phyloP scores from a whole-genome alignment of 257 asterid species.

The Haberlea rhodopensis region DNA sequence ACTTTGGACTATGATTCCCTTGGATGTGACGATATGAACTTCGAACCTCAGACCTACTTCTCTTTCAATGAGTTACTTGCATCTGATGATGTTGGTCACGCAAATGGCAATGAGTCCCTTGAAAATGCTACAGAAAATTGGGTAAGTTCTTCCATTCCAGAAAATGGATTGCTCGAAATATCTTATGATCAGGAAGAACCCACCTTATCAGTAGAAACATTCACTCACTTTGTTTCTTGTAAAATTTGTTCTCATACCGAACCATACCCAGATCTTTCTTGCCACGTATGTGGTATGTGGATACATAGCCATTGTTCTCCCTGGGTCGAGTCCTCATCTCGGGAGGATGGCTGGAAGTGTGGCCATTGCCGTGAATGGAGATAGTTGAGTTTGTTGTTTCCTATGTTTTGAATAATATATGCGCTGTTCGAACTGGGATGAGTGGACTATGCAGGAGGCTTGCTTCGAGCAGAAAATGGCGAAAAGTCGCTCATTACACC shows the following conservation, averaged over 20 bases:
- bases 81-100: slow-evolving; percentile 44
- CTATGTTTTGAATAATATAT: not conserved
- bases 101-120: slow-evolving; percentile 29
- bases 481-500: not conserved
- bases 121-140: slow-evolving; percentile 31
- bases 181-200: slow-evolving; percentile 37
- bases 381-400: slow-evolving; percentile 24
- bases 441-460: not conserved
- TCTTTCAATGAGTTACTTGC: slow-evolving; percentile 71
- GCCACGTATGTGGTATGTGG: slow-evolving; percentile 57
- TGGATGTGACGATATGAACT: slow-evolving; percentile 58
- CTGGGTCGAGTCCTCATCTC: slow-evolving; percentile 49
- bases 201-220: slow-evolving; percentile 28
- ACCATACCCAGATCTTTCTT: slow-evolving; percentile 55
- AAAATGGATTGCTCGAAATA: slow-evolving; percentile 33
- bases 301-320: slow-evolving; percentile 73
- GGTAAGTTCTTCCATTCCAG: slow-evolving; percentile 38
- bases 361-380: slow-evolving; percentile 74
- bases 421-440: not conserved
- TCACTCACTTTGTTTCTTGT: slow-evolving; percentile 37
- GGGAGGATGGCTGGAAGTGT: slow-evolving; percentile 63
- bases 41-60: slow-evolving; percentile 94
- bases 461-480: not conserved
- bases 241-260: slow-evolving; percentile 52
- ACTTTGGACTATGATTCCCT: slow-evolving; percentile 44